Evolutionary conservation across 495 filamentous ascomycete genomes (phyloP).

Genomic region (Penicillium crystallinum): DNA sequence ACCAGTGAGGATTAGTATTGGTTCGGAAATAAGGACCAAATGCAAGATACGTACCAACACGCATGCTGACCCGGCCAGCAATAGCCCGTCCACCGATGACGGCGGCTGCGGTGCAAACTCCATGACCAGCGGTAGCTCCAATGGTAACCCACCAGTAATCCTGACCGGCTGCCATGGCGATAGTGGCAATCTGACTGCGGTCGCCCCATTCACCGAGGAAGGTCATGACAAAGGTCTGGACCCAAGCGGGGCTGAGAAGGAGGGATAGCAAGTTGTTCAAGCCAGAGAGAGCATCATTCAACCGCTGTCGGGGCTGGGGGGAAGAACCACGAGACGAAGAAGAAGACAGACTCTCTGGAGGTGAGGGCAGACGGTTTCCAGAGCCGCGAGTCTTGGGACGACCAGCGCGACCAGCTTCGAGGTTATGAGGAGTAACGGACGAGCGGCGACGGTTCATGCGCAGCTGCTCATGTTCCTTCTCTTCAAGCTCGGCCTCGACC

Average conservation of each 20-base stretch:
- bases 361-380: conserved; percentile 47
- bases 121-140: conserved; percentile 83
- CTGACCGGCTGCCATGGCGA: conserved; percentile 97
- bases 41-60: conserved; percentile 72
- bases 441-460: conserved; percentile 50
- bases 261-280: conserved; percentile 83
- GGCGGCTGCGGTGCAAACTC: conserved; percentile 84
- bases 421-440: conserved; percentile 46
- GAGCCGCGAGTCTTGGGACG: conserved; percentile 43
- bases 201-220: conserved; percentile 99
- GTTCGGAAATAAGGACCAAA: neutral
- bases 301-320: conserved; percentile 38
- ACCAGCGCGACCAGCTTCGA: conserved; percentile 46
- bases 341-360: conserved; percentile 50
- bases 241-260: conserved; percentile 91
- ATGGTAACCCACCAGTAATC: conserved; percentile 99
- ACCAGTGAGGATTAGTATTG: conserved; percentile 14
- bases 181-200: conserved; percentile 94
- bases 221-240: conserved; percentile 98
- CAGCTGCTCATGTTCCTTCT: conserved; percentile 71
- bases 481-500: conserved; percentile 89
- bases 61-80: conserved; percentile 89
- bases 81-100: conserved; percentile 90
- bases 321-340: conserved; percentile 55
- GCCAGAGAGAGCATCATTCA: conserved; percentile 49